Evolutionary conservation across 352 stramenopile species (phyloP).

Genomic region (Albugo laibachii): DNA sequence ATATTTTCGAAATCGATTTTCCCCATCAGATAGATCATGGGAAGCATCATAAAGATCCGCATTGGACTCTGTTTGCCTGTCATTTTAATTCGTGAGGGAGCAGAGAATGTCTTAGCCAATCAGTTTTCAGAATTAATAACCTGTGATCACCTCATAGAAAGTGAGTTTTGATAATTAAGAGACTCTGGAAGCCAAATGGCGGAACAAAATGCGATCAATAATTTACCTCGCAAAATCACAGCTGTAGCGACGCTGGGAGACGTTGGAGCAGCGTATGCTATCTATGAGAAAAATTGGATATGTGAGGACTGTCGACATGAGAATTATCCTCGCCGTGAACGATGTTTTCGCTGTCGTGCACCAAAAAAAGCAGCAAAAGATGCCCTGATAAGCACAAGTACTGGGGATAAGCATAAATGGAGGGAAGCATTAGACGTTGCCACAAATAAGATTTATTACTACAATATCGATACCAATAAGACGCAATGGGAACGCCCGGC

Average conservation of each 20-base stretch:
- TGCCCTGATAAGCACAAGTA: constrained; percentile 31
- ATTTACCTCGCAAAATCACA: constrained; percentile 36
- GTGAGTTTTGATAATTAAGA: no score
- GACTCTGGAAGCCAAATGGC: no score
- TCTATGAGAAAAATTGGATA: constrained; percentile 82
- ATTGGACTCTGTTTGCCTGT: constrained; percentile 40
- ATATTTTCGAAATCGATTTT: constrained; percentile 74
- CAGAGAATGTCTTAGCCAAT: background rate
- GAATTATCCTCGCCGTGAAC: constrained; percentile 62
- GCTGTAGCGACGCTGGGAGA: constrained; percentile 65
- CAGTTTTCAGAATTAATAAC: background rate
- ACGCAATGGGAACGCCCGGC: constrained; percentile 81
- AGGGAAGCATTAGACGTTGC: constrained; percentile 78
- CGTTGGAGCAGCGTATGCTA: constrained; percentile 67
- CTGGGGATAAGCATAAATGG: constrained; percentile 47
- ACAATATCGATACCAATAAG: constrained; percentile 69
- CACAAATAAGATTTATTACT: constrained; percentile 89
- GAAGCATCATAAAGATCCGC: constrained; percentile 71
- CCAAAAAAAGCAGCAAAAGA: constrained; percentile 40
- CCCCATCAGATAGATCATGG: constrained; percentile 72
- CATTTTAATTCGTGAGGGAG: constrained; percentile 7
- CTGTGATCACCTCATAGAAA: no score
- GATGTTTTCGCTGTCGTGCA: constrained; percentile 67
- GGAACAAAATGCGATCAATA: no score
- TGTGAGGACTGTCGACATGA: constrained; percentile 67